A percentile compares a stretch with the other conserved stretches of the same genome.
These are phyloP conservation scores for Yarrowia alimentaria DNA, from an alignment of 805 yeast genomes.

Conservation along the genomic window DNA sequence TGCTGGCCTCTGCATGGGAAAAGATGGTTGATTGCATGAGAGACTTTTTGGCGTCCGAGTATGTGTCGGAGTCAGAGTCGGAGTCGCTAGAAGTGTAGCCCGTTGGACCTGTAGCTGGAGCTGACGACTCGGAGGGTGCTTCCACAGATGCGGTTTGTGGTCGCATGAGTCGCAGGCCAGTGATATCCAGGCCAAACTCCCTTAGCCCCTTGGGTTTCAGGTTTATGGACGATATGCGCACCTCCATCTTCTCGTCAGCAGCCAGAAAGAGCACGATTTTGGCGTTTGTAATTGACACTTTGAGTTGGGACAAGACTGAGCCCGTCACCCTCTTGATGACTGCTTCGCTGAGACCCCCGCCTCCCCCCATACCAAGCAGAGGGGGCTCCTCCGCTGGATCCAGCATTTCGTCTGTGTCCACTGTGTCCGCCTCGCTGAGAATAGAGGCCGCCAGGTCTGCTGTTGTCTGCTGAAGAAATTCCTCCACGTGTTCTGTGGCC, in stretches of 20 bases:
- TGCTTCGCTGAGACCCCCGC: neutral
- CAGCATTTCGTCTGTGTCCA: neutral
- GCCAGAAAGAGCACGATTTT: slow-evolving; percentile 17
- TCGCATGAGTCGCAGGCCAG: slow-evolving; percentile 6
- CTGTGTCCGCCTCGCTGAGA: neutral
- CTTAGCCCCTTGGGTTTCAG: slow-evolving; percentile 33
- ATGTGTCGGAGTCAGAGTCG: slow-evolving; percentile 29
- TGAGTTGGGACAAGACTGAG: slow-evolving; percentile 3
- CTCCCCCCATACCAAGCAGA: slow-evolving; percentile 6
- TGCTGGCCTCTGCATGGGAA: slow-evolving; percentile 65
- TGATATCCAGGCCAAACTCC: slow-evolving; percentile 4
- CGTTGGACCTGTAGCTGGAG: neutral
- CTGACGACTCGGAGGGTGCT: no score
- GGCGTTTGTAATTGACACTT: slow-evolving; percentile 1
- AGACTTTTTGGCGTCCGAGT: slow-evolving; percentile 31
- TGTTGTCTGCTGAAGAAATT: slow-evolving; percentile 13
- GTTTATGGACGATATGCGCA: slow-evolving; percentile 29
- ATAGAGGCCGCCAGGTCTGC: slow-evolving; percentile 25
- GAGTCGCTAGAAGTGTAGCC: slow-evolving; percentile 6
- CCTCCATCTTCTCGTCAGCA: slow-evolving; percentile 15
- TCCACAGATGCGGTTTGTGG: neutral
- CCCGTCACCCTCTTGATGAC: slow-evolving; percentile 11
- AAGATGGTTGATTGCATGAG: slow-evolving; percentile 53
- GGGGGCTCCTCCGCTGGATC: slow-evolving; percentile 17
- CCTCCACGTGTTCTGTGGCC: slow-evolving; percentile 34